Percentiles rank a stretch among this genome's conserved stretches.
Evolutionary conservation across 371 early-diverging fungal species (phyloP).

Genomic region (Blakeslea trispora): DNA sequence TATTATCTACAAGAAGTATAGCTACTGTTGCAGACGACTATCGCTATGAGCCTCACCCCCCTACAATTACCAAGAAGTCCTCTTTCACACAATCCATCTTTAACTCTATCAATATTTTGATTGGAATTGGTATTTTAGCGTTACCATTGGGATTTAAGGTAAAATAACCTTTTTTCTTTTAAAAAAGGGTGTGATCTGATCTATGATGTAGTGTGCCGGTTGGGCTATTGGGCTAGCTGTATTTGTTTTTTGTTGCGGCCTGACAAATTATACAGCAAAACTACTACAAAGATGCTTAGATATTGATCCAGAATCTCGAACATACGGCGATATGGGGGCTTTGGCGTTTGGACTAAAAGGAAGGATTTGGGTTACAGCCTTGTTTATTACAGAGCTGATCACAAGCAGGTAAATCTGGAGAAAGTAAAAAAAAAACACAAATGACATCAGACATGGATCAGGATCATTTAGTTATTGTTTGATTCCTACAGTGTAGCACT

Average conservation of each 20-base stretch:
- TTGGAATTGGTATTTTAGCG: conserved; percentile 62
- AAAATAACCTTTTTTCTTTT: no score
- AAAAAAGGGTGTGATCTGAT: conserved; percentile 1
- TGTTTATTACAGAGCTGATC: conserved; percentile 70
- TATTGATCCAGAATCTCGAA: conserved; percentile 43
- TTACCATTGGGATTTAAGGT: conserved; percentile 65
- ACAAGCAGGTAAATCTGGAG: conserved; percentile 49
- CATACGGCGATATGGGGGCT: conserved; percentile 72
- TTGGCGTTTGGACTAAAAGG: conserved; percentile 68
- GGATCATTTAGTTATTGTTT: no score
- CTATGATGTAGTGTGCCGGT: conserved; percentile 48
- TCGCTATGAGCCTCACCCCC: conserved; percentile 17
- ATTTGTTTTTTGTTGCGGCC: conserved; percentile 54
- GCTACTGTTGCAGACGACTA: conserved; percentile 45
- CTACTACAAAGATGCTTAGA: conserved; percentile 64
- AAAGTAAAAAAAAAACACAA: neutral
- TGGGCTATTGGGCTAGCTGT: conserved; percentile 63
- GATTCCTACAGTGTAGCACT: conserved; percentile 28
- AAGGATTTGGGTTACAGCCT: conserved; percentile 43
- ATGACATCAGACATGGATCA: neutral
- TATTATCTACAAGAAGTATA: conserved; percentile 29
- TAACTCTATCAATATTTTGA: conserved; percentile 67
- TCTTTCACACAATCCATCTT: conserved; percentile 52
- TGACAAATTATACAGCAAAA: conserved; percentile 69
- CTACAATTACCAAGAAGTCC: conserved; percentile 31